Percentiles rank a stretch among this genome's conserved stretches.
Evolutionary conservation across 306 rosid genomes (phyloP).

Genomic region (Heteromeles arbutifolia): DNA sequence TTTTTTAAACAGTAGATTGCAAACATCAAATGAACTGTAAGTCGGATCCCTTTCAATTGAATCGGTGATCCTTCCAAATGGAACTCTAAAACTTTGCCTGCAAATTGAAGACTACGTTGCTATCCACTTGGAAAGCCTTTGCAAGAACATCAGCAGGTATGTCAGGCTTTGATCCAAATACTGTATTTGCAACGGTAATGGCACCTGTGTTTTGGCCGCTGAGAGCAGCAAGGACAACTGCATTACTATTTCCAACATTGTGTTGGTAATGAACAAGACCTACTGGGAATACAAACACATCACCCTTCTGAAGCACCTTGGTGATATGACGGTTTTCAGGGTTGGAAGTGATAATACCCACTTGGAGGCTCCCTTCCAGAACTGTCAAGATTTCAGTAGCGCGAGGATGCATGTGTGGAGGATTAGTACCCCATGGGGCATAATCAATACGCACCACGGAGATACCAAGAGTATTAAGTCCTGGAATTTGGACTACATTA

Average conservation of each 20-base stretch:
- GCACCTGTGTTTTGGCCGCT: conserved; percentile 34
- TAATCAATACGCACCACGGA: conserved; percentile 26
- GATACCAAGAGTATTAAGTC: conserved; percentile 31
- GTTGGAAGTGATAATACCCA: conserved; percentile 28
- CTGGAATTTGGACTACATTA: conserved; percentile 8
- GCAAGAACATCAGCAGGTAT: conserved; percentile 18
- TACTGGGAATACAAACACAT: conserved; percentile 29
- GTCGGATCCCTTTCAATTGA: no score
- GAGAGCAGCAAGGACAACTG: conserved; percentile 27
- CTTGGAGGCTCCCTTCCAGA: conserved; percentile 27
- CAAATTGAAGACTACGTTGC: no score
- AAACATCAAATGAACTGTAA: no score
- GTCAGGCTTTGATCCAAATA: conserved; percentile 26
- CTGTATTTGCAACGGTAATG: conserved; percentile 14
- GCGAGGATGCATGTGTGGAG: conserved; percentile 38
- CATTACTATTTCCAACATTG: conserved; percentile 14
- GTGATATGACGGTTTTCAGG: conserved; percentile 22
- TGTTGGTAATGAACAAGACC: conserved; percentile 34
- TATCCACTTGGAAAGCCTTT: conserved; percentile 17
- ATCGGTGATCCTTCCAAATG: no score
- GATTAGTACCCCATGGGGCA: conserved; percentile 24
- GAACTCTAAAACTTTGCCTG: no score
- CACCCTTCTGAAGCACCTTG: conserved; percentile 29
- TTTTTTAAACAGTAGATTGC: neutral
- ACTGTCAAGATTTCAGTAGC: conserved; percentile 30